These are phyloP conservation scores for Lodderomyces pseudojiufengensis DNA, from an alignment of 1,139 yeast genomes.

Conservation along the genomic window DNA sequence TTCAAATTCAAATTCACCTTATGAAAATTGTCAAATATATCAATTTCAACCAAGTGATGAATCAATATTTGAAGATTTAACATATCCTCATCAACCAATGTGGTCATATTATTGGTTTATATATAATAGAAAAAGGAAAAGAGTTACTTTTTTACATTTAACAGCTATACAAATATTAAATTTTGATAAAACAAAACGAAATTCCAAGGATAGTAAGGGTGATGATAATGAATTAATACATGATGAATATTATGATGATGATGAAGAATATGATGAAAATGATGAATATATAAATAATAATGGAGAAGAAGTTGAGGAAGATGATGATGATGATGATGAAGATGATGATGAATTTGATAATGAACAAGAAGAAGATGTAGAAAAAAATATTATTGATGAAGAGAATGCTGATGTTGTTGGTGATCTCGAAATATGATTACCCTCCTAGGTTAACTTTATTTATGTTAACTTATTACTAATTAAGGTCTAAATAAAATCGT, in stretches of 20 bases:
- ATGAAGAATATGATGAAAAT: conserved; percentile 17
- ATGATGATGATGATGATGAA: conserved; percentile 20
- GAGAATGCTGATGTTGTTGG: conserved; percentile 35
- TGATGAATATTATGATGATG: conserved; percentile 16
- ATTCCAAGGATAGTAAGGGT: not conserved
- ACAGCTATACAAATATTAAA: conserved; percentile 41
- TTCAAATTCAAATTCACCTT: conserved; percentile 6
- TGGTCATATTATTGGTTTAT: conserved; percentile 96
- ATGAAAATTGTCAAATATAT: conserved; percentile 67
- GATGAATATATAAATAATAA: conserved; percentile 25
- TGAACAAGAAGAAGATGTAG: conserved; percentile 30
- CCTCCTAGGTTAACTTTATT: no score
- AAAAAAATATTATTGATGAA: conserved; percentile 21
- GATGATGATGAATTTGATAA: conserved; percentile 19
- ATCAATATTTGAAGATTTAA: conserved; percentile 63
- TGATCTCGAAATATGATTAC: conserved; percentile 29
- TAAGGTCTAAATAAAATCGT: no score
- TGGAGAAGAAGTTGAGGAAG: conserved; percentile 31
- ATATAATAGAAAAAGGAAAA: conserved; percentile 82
- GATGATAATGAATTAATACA: conserved; percentile 11
- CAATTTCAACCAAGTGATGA: conserved; percentile 79
- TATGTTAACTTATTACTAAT: no score
- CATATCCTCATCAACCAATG: conserved; percentile 67
- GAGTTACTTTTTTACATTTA: conserved; percentile 79
- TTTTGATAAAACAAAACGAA: conserved; percentile 19